These are phyloP conservation scores for Scheffersomyces ergatensis DNA, from an alignment of 805 yeast species.

Conservation along the genomic window DNA sequence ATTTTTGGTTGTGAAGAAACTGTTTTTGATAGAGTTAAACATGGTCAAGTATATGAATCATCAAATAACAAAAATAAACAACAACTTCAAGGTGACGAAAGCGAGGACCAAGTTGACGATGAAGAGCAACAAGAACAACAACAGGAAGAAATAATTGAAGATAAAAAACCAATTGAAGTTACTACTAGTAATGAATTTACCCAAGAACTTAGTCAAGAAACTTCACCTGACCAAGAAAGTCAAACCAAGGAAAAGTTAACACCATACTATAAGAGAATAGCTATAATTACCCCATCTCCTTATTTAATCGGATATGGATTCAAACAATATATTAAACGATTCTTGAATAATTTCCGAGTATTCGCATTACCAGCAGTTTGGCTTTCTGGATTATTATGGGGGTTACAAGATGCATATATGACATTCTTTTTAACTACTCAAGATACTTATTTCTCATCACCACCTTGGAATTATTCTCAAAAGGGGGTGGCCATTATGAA, in stretches of 20 bases:
- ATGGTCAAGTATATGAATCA: conserved; percentile 18
- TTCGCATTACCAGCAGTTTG: conserved; percentile 64
- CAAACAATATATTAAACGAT: conserved; percentile 58
- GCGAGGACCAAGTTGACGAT: conserved; percentile 2
- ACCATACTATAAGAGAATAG: conserved; percentile 46
- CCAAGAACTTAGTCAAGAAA: too few species aligned
- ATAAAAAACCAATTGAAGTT: background rate
- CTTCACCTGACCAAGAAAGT: background rate
- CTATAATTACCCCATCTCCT: conserved; percentile 53
- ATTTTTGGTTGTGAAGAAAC: conserved; percentile 72
- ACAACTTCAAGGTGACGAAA: conserved; percentile 1
- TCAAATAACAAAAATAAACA: conserved; percentile 1
- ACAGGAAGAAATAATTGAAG: background rate
- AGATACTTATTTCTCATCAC: conserved; percentile 61
- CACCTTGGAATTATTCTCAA: conserved; percentile 65
- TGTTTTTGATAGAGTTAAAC: conserved; percentile 51
- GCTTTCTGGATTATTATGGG: conserved; percentile 74
- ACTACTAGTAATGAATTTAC: too few species aligned
- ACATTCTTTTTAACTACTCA: conserved; percentile 74
- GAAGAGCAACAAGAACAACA: background rate
- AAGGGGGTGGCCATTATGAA: conserved; percentile 75
- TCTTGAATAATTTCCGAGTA: conserved; percentile 51
- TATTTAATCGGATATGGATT: conserved; percentile 63
- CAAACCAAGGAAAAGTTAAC: conserved; percentile 9
- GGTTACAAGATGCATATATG: conserved; percentile 72